Conservation (phyloP, 73 alveolate genomes). For the Urostyla sp. region DNA sequence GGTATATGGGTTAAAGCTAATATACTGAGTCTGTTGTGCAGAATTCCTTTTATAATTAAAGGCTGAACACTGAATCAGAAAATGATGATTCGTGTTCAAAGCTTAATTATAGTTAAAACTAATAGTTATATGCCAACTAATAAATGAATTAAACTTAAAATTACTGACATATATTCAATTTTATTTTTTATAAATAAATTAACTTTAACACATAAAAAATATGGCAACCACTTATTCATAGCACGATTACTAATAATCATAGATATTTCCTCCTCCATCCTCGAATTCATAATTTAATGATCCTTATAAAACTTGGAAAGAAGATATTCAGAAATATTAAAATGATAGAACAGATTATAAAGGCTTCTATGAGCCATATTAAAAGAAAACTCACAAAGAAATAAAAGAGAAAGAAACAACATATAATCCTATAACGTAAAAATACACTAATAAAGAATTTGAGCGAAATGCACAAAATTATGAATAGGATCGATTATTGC, state of each 20-base stretch:
- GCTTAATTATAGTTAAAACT: no score
- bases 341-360: background rate
- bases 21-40: no score
- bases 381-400: slow-evolving; percentile 64
- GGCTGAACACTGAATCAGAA: no score
- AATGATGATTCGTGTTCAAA: no score
- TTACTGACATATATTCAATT: no score
- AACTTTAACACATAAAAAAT: slow-evolving; percentile 19
- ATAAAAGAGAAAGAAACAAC: slow-evolving; percentile 70
- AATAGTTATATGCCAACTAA: no score
- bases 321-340: background rate
- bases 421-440: slow-evolving; percentile 81
- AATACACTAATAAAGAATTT: slow-evolving; percentile 63
- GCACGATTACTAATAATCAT: no score
- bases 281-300: slow-evolving; percentile 13
- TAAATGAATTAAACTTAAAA: no score
- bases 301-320: slow-evolving; percentile 29
- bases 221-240: slow-evolving; percentile 34
- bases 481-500: slow-evolving; percentile 76
- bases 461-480: slow-evolving; percentile 64
- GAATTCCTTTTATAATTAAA: no score
- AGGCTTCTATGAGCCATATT: slow-evolving; percentile 60
- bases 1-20: no score
- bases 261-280: background rate
- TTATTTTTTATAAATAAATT: no score